Base-by-base conservation (phyloP, 352 stramenopile genomes). In the Phytophthora fragariae region DNA sequence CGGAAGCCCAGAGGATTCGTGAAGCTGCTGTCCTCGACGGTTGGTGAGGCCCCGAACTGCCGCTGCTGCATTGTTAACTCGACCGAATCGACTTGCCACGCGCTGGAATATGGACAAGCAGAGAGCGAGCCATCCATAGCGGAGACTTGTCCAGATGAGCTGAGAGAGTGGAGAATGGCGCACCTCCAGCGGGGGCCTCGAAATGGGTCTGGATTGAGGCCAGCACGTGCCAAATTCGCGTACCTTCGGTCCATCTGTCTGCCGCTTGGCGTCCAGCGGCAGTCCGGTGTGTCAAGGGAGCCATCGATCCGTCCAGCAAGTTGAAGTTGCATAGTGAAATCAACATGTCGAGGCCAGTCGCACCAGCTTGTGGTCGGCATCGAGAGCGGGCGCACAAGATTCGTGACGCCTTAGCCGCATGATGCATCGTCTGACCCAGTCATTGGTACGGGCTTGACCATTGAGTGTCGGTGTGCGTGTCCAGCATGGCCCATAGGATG, bases 311-410 rank as follows among this genome's bases (percentile, higher is more conserved):
- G 19, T 50, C 52, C 57, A 65, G 59, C 49, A 55, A 37, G 44
- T 72, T 79, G 56, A 75, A 79, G 72, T 75, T 69, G 49, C n/a
- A 54, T 19, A 47, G 33, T 59, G 33, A 44, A 59, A 39, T 37
- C 50, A 57, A 57, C 21, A 57, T 54, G 47, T 54, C 47, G 15
- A 21, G 9, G 24, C 50, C 39, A 24, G 27, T 19, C 50, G 37
- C 50, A 19, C 10, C 21, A 10, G 21, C 15, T 24, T 17, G 41
- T 6, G 41, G 5, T 12, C 12, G 41, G 41, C 12, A 8, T 1
- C 12, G n/a, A 29, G 47, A 14, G 47, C n/a, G 50, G 24, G 21
- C 37, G 27, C 50, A 57, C 14, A 24, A 24, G 14, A 4, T 9
- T 11, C 50, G 27, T 54, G 47, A n/a, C 8, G 19, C 47, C 47